Conservation (phyloP, 208 protist species). For the Trichomonas gallinae region DNA sequence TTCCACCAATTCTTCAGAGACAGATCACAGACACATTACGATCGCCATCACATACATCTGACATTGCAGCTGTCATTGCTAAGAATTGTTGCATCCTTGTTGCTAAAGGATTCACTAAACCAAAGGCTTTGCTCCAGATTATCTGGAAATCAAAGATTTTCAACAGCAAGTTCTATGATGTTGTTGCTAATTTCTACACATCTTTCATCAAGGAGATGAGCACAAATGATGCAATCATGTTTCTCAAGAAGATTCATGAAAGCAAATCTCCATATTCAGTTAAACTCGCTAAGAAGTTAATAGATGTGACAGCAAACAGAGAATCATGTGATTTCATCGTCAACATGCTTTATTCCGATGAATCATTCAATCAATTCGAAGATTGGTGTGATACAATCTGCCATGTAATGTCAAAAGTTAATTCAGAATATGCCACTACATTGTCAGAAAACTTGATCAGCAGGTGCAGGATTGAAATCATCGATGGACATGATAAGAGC, state of each 20-base stretch:
- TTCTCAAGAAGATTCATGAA: not conserved
- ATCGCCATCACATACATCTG: not conserved
- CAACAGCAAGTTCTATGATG: not conserved
- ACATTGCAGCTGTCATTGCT: not conserved
- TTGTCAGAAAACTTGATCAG: not conserved
- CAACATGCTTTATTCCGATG: not conserved
- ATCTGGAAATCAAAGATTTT: not conserved
- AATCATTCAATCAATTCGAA: not conserved
- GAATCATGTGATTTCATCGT: not conserved
- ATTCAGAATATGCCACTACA: not conserved
- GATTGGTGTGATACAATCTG: not conserved
- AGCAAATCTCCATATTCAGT: not conserved
- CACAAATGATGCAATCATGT: not conserved
- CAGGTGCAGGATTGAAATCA: not conserved
- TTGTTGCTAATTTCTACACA: not conserved
- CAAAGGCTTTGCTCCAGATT: not conserved
- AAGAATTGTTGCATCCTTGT: not conserved
- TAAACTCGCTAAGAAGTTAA: not conserved
- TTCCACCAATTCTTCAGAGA: not conserved
- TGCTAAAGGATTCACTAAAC: not conserved
- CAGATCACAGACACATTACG: not conserved
- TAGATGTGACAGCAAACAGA: not conserved
- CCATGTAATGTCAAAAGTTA: not conserved
- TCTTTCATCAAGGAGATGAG: not conserved
- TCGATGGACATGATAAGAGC: not conserved